A percentile compares a stretch with the other conserved stretches of the same genome.
phyloP scores from a whole-genome alignment of 2,329 filamentous ascomycete species.

The Cercospora sesami region DNA sequence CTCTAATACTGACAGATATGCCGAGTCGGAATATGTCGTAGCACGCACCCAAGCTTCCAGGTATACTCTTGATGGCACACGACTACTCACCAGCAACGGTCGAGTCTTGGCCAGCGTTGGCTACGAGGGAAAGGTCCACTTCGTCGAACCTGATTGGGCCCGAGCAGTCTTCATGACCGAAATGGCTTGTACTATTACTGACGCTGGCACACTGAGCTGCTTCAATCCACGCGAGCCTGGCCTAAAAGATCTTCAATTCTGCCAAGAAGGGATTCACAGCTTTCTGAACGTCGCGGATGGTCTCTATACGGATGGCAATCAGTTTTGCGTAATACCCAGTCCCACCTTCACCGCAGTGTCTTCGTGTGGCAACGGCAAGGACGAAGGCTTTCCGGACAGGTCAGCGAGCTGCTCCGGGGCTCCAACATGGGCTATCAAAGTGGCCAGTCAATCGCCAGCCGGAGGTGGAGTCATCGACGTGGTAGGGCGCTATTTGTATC shows the following conservation, averaged over 20 bases:
- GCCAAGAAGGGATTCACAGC: background rate
- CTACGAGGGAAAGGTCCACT: background rate
- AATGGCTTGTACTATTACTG: background rate
- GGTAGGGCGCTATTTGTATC: background rate
- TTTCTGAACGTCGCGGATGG: background rate
- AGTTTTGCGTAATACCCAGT: background rate
- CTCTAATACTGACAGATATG: background rate
- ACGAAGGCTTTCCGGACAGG: background rate
- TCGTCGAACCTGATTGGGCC: background rate
- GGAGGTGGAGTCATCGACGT: background rate
- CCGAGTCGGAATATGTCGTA: background rate
- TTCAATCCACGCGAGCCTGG: background rate
- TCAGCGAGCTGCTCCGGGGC: background rate
- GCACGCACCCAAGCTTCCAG: background rate
- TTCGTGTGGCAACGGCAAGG: background rate
- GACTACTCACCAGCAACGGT: background rate
- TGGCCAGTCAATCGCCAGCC: background rate
- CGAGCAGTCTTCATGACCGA: background rate
- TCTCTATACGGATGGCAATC: background rate
- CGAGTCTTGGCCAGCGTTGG: background rate
- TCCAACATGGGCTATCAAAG: background rate
- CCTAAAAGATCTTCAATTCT: background rate
- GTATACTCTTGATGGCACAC: background rate
- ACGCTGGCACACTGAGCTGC: background rate
- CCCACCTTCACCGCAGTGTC: background rate